Evolutionary conservation across 164 flowering plant genomes (phyloP).

Genomic region (Dillenia turbinata): DNA sequence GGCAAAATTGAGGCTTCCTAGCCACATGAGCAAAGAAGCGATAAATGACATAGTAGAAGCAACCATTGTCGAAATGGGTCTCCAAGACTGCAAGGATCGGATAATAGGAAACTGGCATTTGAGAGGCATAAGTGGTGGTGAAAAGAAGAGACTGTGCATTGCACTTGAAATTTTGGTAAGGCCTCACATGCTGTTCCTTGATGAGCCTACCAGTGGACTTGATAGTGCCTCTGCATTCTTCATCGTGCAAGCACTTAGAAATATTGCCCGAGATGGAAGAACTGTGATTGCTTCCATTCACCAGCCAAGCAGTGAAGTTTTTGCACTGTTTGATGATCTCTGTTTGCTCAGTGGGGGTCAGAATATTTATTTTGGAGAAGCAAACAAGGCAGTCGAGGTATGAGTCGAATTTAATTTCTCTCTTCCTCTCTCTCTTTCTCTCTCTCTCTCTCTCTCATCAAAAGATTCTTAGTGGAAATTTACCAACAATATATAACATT

Average conservation of each 20-base stretch:
- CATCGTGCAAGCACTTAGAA: conserved; percentile 15
- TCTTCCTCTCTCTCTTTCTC: too few species aligned
- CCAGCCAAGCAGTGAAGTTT: conserved; percentile 26
- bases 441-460: too few species aligned
- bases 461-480: neutral
- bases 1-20: conserved; percentile 19
- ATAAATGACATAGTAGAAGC: conserved; percentile 8
- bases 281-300: conserved; percentile 21
- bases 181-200: conserved; percentile 18
- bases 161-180: conserved; percentile 18
- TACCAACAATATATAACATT: neutral
- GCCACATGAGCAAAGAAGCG: conserved; percentile 13
- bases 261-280: conserved; percentile 17
- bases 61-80: conserved; percentile 21
- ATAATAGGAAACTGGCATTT: conserved; percentile 23
- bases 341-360: conserved; percentile 23
- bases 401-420: neutral
- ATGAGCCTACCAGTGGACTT: conserved; percentile 23
- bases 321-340: conserved; percentile 23
- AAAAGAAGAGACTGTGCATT: conserved; percentile 23
- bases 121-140: conserved; percentile 25
- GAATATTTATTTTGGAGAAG: conserved; percentile 24
- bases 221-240: conserved; percentile 25
- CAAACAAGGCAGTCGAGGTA: conserved; percentile 24
- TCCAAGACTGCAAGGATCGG: conserved; percentile 17